Evolutionary conservation across 2,329 filamentous ascomycete species (phyloP), one percentile per base, ranked within the genome.

Genomic region (Cladophialophora immunda): DNA sequence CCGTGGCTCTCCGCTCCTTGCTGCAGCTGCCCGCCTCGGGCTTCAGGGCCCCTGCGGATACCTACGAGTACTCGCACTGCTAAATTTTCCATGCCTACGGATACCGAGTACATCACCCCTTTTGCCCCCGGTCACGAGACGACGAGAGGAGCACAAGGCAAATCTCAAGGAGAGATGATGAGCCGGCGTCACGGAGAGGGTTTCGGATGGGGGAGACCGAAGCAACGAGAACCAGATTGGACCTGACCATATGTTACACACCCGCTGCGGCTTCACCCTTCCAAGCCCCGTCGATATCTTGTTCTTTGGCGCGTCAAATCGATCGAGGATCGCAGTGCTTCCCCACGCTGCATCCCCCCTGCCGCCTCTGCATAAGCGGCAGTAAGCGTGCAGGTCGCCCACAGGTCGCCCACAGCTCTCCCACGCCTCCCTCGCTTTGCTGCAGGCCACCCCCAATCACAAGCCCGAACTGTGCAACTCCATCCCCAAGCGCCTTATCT

Each of bases 391-490:
- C 45, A 50, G 6, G 45, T 25, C 45, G 13, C 38, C 38, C 58
- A 36, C 45, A 50, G 6, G 45, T 25, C 45, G 13, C 38, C 38
- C 58, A 36, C 52, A 61, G 52, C 45, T 29, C 27, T 53, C 58
- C 45, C 45, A 25, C 45, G 58, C 41, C 27, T 53, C 58, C 45
- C 45, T 50, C 45, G 27, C 13, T 30, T 41, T 27, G 3, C 32
- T 27, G 47, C 13, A 38, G 30, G 34, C 50, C 13, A 38, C 57
- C 57, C 55, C 63, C 63, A 65, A 65, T 65, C 63, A 65, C 34
- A 41, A 27, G 32, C 34, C 54, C 15, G 27, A 56, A 11, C n/a
- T 53, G 53, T 29, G 27, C 30, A 47, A 41, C 58, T 62, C 58
- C 50, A 45, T 66, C 52, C 6, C 30, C 19, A 50, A 25, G 45